Base-by-base conservation (phyloP, 345 rosid genomes). In the Melaleuca quinquenervia region DNA sequence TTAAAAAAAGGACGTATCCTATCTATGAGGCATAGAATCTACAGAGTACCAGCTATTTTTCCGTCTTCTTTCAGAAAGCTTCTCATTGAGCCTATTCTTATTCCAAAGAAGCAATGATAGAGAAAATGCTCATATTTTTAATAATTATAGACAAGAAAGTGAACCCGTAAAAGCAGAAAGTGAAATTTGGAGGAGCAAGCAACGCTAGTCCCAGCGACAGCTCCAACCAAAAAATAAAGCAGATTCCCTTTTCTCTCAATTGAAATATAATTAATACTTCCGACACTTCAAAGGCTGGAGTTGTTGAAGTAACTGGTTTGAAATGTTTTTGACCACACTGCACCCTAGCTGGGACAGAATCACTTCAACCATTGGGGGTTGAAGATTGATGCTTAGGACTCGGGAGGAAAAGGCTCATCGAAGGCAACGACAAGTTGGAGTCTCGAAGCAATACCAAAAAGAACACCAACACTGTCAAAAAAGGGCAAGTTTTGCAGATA, bases 111-210 rank as follows among this genome's bases (percentile, higher is more conserved):
- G 48, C 80, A 36, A 70, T 36, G 80, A 36, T 48, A 9, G 26
- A 36, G 78, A 70, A 53, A 53, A 70, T 64, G 80, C 80, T 70
- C 80, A 21, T 32, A 3, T 20, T 7, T 48, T 36, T 70, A 70
- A 70, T 87, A 87, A 90, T 78, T 84, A 52, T 85, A 91, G 92
- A 92, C 93, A 91, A 85, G 92, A 96, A 96, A 93, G 94, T 92
- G 95, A 92, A 88, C 89, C 96, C 93, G 94, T 94, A 93, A 94
- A 95, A 92, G 95, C 92, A 95, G 92, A 96, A 94, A 96, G 96
- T 90, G 85, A 87, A 85, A 88, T 49, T 44, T 82, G 83, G 53
- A 82, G 48, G 87, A 70, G 80, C 48, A 70, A 70, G 80, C 80
- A 70, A 70, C 24, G 87, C 91, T 89, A 91, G 89, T 90, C 82